Percentiles rank a stretch among this genome's conserved stretches.
phyloP scores from a whole-genome alignment of 495 filamentous ascomycete genomes.

The Xylaria telfairii region DNA sequence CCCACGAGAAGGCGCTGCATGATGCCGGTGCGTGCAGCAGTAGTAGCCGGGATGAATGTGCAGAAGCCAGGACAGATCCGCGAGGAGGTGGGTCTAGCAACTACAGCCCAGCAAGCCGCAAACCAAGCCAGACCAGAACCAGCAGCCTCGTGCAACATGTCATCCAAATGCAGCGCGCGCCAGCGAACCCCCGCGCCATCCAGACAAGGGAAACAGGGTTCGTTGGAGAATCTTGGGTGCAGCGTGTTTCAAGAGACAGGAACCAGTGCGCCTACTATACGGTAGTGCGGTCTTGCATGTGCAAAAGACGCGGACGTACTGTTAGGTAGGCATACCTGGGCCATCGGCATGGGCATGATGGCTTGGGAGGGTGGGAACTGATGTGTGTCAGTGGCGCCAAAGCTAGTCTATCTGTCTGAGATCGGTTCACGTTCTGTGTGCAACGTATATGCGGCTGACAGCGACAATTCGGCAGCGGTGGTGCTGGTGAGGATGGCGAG shows the following conservation, averaged over 20 bases:
- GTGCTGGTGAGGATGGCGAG: not conserved
- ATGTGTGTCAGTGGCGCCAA: not conserved
- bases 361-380: constrained; percentile 8
- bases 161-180: not conserved
- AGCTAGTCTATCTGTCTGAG: no score
- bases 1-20: constrained; percentile 23
- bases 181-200: not conserved
- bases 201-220: not conserved
- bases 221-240: not conserved
- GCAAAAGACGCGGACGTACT: not conserved
- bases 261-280: not conserved
- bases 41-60: not conserved
- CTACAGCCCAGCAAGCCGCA: constrained; percentile 8
- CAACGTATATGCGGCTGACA: constrained; percentile 11
- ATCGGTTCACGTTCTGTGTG: not conserved
- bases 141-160: constrained; percentile 16
- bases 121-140: constrained; percentile 15
- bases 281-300: constrained; percentile 20
- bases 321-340: not conserved
- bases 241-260: not conserved
- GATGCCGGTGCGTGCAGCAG: constrained; percentile 12
- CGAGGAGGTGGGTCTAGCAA: constrained; percentile 6
- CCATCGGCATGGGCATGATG: constrained; percentile 1
- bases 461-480: not conserved
- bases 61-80: not conserved